phyloP scores from a whole-genome alignment of 108 stramenopile genomes.

The Ochromonas danica region DNA sequence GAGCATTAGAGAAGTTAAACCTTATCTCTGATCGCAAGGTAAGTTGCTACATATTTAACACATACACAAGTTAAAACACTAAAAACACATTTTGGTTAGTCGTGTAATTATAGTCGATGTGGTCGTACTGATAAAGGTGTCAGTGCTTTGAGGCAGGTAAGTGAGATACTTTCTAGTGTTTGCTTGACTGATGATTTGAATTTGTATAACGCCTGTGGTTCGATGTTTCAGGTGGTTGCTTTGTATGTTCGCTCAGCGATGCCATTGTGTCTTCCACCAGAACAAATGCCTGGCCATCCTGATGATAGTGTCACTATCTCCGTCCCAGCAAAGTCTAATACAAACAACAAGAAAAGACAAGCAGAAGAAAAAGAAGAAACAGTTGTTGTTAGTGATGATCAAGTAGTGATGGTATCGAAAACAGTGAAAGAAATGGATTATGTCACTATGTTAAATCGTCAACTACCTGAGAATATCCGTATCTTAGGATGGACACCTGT shows the following conservation, averaged over 20 bases:
- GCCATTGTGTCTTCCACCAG: neutral
- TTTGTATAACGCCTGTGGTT: neutral
- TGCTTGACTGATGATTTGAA: no score
- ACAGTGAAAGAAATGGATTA: conserved; percentile 76
- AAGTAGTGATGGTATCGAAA: conserved; percentile 4
- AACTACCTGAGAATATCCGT: conserved; percentile 83
- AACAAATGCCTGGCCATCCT: conserved; percentile 22
- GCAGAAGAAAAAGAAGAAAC: conserved; percentile 46
- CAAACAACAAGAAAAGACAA: conserved; percentile 62
- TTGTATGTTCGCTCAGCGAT: conserved; percentile 68
- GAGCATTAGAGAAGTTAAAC: conserved; percentile 68
- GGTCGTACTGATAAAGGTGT: conserved; percentile 96
- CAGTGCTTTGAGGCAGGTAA: conserved; percentile 76
- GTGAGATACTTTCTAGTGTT: no score
- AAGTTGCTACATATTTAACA: no score
- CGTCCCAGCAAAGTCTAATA: conserved; percentile 62
- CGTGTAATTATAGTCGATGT: conserved; percentile 78
- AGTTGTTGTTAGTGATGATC: conserved; percentile 33
- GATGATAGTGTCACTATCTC: conserved; percentile 42
- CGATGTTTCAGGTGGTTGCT: conserved; percentile 63
- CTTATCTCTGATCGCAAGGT: conserved; percentile 61
- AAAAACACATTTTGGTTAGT: no score
- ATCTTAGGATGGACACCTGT: conserved; percentile 87
- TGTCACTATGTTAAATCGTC: conserved; percentile 81
- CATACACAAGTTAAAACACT: no score